Conservation (phyloP, 257 asterid genomes). For the Nicotiana noctiflora region DNA sequence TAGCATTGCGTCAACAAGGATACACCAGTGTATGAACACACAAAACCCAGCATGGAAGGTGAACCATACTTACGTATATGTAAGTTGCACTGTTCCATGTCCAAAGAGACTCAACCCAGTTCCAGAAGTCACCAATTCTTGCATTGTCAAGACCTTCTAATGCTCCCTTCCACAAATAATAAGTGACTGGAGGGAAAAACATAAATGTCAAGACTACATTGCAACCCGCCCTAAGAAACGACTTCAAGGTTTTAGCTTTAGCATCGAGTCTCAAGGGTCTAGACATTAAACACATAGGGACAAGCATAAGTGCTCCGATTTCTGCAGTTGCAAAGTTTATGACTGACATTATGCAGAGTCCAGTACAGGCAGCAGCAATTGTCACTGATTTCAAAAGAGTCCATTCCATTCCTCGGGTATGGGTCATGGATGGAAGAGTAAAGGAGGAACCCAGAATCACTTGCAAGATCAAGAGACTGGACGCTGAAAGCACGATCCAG, state of each 20-base stretch:
- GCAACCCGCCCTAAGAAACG: slow-evolving; percentile 34
- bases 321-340: slow-evolving; percentile 91
- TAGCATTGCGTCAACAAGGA: slow-evolving; percentile 26
- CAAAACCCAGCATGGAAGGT: slow-evolving; percentile 92
- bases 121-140: slow-evolving; percentile 69
- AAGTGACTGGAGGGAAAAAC: slow-evolving; percentile 58
- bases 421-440: slow-evolving; percentile 13
- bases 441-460: slow-evolving; percentile 30
- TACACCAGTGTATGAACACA: slow-evolving; percentile 51
- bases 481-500: slow-evolving; percentile 43
- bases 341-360: slow-evolving; percentile 91
- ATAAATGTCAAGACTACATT: slow-evolving; percentile 33
- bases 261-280: slow-evolving; percentile 47
- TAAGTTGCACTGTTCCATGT: slow-evolving; percentile 92
- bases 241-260: slow-evolving; percentile 23
- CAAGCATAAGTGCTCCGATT: slow-evolving; percentile 75
- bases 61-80: slow-evolving; percentile 67
- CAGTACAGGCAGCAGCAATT: slow-evolving; percentile 64
- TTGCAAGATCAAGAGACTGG: slow-evolving; percentile 41
- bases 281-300: slow-evolving; percentile 73
- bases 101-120: slow-evolving; percentile 82
- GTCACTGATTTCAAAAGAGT: slow-evolving; percentile 67
- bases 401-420: slow-evolving; percentile 47
- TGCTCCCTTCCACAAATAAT: slow-evolving; percentile 44
- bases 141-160: slow-evolving; percentile 41